Evolutionary conservation across 2,329 filamentous ascomycete species (phyloP).

Genomic region (Pestalotiopsis sp.): DNA sequence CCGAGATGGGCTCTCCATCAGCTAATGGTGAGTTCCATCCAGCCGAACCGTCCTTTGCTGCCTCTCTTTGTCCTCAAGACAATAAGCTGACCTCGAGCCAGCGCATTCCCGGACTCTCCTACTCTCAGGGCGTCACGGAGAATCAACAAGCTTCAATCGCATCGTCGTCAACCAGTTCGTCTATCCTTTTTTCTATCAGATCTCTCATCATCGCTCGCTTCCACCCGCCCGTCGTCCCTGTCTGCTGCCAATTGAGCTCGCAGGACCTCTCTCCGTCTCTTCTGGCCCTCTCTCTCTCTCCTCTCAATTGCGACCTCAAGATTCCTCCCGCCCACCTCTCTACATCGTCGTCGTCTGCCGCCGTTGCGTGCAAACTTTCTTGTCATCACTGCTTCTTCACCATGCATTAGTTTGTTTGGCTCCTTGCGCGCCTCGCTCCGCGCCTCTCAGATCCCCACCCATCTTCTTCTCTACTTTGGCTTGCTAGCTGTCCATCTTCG

Average conservation of each 20-base stretch:
- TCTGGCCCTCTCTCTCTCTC: neutral
- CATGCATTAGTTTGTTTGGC: constrained; percentile 32
- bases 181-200: constrained; percentile 28
- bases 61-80: constrained; percentile 6
- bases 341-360: constrained; percentile 3
- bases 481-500: constrained; percentile 19
- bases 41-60: neutral
- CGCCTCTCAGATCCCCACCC: constrained; percentile 27
- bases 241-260: constrained; percentile 15
- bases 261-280: neutral
- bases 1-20: neutral
- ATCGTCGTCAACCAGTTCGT: constrained; percentile 31
- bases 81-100: constrained; percentile 12
- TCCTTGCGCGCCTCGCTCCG: constrained; percentile 27
- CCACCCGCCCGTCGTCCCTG: constrained; percentile 20
- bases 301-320: constrained; percentile 5
- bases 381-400: constrained; percentile 23
- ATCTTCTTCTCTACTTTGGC: constrained; percentile 31
- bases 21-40: neutral
- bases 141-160: constrained; percentile 11
- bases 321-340: constrained; percentile 14
- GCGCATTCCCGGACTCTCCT: constrained; percentile 14
- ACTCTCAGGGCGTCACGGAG: constrained; percentile 15
- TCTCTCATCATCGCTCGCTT: constrained; percentile 21
- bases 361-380: constrained; percentile 24